Conservation (phyloP, 306 rosid genomes). For the Cicer judaicum region DNA sequence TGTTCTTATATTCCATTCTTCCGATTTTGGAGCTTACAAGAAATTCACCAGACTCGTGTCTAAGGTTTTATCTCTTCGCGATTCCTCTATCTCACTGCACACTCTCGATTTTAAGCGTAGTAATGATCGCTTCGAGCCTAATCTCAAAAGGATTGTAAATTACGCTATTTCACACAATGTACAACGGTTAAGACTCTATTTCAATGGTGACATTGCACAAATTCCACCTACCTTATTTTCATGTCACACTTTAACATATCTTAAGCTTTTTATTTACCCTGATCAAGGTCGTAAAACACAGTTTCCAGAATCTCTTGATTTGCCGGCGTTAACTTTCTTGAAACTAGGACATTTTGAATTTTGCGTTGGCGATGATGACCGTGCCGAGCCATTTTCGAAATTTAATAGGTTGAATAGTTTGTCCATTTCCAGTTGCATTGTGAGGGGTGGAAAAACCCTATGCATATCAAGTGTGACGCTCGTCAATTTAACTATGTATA, state of each 20-base stretch:
- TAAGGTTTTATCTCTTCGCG: background rate
- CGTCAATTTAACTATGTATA: constrained; percentile 4
- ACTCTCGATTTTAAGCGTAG: constrained; percentile 11
- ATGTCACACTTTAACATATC: constrained; percentile 24
- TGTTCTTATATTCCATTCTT: background rate
- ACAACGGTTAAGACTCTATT: background rate
- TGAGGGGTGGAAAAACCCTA: background rate
- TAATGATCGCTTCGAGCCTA: background rate
- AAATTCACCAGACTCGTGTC: constrained; percentile 19
- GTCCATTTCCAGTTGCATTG: background rate
- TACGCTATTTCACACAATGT: constrained; percentile 42
- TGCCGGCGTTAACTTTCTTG: constrained; percentile 23
- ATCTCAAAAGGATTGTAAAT: background rate
- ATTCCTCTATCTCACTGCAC: background rate
- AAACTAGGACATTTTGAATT: constrained; percentile 22
- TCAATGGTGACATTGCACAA: background rate
- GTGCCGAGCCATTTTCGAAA: constrained; percentile 7
- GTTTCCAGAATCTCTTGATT: constrained; percentile 17
- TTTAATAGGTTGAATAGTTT: constrained; percentile 12
- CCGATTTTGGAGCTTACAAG: background rate
- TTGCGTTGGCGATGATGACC: background rate
- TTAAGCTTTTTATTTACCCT: constrained; percentile 1
- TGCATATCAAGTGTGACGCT: constrained; percentile 14
- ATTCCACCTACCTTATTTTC: background rate
- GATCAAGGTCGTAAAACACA: background rate